Conservation (phyloP, 2,329 filamentous ascomycete species). For the Diplodia mutila region DNA sequence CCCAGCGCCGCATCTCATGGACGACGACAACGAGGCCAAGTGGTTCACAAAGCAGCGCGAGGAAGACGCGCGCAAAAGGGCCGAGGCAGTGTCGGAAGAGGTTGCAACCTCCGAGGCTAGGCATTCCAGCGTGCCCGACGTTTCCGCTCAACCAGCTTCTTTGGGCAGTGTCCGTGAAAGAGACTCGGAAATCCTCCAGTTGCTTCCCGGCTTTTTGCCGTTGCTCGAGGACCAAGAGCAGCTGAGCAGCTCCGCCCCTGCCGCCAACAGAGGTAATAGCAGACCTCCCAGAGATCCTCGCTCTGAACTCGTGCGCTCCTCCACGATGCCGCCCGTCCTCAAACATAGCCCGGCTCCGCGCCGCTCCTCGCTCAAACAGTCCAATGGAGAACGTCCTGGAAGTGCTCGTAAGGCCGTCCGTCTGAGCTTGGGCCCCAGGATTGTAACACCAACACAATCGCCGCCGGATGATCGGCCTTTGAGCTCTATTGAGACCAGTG, state of each 20-base stretch:
- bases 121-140: neutral
- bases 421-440: constrained; percentile 20
- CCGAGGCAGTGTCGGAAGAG: constrained; percentile 20
- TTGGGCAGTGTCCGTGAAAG: constrained; percentile 19
- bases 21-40: constrained; percentile 12
- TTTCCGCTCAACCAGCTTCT: neutral
- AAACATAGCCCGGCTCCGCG: constrained; percentile 12
- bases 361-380: constrained; percentile 25
- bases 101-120: constrained; percentile 9
- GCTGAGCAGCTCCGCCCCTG: constrained; percentile 24
- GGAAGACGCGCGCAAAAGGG: constrained; percentile 21
- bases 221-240: constrained; percentile 24
- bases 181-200: constrained; percentile 24
- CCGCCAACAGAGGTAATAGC: constrained; percentile 4
- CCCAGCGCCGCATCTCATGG: neutral
- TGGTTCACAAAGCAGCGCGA: constrained; percentile 25
- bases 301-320: constrained; percentile 16
- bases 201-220: constrained; percentile 25
- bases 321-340: constrained; percentile 18
- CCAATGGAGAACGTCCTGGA: constrained; percentile 20
- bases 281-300: constrained; percentile 15
- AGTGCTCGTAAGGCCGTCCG: constrained; percentile 25
- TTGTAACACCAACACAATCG: constrained; percentile 25
- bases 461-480: constrained; percentile 15
- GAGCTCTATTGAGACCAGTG: constrained; percentile 1